phyloP scores from a whole-genome alignment of 2,329 filamentous ascomycete genomes.

The Exophiala alcalophila region DNA sequence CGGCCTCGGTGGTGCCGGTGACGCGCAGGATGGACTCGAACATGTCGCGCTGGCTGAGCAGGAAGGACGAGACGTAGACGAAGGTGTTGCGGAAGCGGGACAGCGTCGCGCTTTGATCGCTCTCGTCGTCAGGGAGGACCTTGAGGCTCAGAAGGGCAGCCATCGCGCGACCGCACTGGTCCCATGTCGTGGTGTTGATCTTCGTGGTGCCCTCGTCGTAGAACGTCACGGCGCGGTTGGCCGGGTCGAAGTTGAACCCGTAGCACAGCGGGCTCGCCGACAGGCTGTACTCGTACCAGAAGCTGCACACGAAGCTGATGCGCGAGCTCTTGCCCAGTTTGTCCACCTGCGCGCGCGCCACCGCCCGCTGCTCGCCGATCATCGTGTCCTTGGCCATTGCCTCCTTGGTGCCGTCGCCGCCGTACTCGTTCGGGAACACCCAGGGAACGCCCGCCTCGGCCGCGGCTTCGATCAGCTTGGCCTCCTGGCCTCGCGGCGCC shows the following conservation, averaged over 20 bases:
- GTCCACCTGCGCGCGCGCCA: slow-evolving; percentile 41
- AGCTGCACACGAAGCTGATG: slow-evolving; percentile 47
- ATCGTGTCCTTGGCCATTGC: slow-evolving; percentile 39
- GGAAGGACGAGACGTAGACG: slow-evolving; percentile 57
- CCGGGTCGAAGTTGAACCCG: slow-evolving; percentile 56
- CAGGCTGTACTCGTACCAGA: slow-evolving; percentile 56
- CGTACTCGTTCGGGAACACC: slow-evolving; percentile 54
- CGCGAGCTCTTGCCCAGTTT: slow-evolving; percentile 41
- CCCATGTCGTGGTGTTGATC: slow-evolving; percentile 59
- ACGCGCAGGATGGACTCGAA: slow-evolving; percentile 60
- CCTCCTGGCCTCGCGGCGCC: slow-evolving; percentile 48
- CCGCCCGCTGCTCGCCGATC: slow-evolving; percentile 29
- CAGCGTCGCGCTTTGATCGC: slow-evolving; percentile 40
- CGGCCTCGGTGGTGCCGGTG: slow-evolving; percentile 54
- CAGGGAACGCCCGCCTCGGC: slow-evolving; percentile 55
- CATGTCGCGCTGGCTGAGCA: slow-evolving; percentile 62
- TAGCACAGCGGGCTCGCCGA: slow-evolving; percentile 37
- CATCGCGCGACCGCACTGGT: slow-evolving; percentile 55
- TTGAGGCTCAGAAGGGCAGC: slow-evolving; percentile 51
- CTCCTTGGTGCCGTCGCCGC: slow-evolving; percentile 34
- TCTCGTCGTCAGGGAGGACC: slow-evolving; percentile 40
- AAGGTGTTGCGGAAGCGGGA: slow-evolving; percentile 48
- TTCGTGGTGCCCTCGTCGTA: slow-evolving; percentile 57
- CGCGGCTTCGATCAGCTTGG: slow-evolving; percentile 54
- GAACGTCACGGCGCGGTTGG: slow-evolving; percentile 43